Conservation (phyloP, 2,329 filamentous ascomycete genomes). For the Trichophyton simii region DNA sequence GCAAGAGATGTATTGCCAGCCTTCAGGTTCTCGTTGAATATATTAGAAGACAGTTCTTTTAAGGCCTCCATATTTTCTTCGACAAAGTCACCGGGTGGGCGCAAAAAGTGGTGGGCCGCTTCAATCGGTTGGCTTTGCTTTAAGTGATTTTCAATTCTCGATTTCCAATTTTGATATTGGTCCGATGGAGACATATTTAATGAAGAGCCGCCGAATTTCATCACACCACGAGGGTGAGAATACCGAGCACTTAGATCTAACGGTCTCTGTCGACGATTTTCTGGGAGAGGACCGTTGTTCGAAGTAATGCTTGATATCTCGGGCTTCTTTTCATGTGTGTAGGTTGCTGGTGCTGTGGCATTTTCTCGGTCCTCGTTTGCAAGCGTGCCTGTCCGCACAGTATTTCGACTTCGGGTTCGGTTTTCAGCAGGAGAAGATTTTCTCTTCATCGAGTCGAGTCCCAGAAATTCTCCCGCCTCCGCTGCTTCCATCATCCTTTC, state of each 20-base stretch:
- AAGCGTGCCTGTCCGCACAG: too few relatives aligned
- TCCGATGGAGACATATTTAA: background rate
- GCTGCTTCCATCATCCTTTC: constrained; percentile 34
- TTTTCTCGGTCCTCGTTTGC: background rate
- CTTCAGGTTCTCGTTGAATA: constrained; percentile 27
- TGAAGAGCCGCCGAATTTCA: background rate
- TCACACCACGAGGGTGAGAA: background rate
- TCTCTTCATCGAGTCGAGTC: constrained; percentile 25
- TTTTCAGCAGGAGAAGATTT: constrained; percentile 7
- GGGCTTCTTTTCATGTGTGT: background rate
- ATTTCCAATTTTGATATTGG: background rate
- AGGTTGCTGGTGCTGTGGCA: background rate
- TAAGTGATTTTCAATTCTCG: constrained; percentile 16
- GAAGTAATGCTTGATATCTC: background rate
- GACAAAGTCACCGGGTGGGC: constrained; percentile 9
- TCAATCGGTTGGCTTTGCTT: constrained; percentile 22
- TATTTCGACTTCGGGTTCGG: background rate
- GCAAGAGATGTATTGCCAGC: constrained; percentile 29
- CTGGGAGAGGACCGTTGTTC: too few relatives aligned
- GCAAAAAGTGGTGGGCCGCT: constrained; percentile 27
- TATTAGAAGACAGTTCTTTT: constrained; percentile 20
- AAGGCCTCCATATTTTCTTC: constrained; percentile 11
- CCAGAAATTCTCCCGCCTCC: constrained; percentile 32
- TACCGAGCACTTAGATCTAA: background rate
- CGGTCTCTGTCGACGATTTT: background rate